A percentile compares a stretch with the other conserved stretches of the same genome.
Evolutionary conservation across 768 basidiomycete genomes (phyloP).

Genomic region (Lactarius deliciosus): DNA sequence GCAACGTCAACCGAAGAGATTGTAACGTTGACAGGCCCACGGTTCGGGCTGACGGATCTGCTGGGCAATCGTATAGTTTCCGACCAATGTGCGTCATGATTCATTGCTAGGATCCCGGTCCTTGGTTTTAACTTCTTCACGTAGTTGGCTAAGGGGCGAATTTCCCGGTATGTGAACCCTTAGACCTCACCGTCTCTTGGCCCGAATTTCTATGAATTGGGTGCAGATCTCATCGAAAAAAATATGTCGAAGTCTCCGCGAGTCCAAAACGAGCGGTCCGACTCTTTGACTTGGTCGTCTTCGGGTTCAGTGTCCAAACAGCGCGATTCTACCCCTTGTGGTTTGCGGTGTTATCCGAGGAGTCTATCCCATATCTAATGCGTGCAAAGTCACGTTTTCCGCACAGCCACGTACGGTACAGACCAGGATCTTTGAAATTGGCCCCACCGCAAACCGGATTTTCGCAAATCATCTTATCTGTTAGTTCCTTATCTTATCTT

Average conservation of each 20-base stretch:
- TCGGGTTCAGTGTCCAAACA: not conserved
- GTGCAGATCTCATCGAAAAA: conserved; percentile 5
- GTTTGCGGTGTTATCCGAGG: not conserved
- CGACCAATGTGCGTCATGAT: not conserved
- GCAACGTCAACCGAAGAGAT: not conserved
- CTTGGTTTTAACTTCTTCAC: conserved; percentile 10
- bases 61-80: not conserved
- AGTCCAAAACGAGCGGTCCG: not conserved
- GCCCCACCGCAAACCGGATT: not conserved
- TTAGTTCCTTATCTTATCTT: not conserved
- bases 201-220: not conserved
- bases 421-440: not conserved
- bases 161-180: conserved; percentile 19
- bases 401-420: not conserved
- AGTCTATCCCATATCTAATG: not conserved
- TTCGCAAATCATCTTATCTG: not conserved
- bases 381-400: not conserved
- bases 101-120: conserved; percentile 19
- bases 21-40: not conserved
- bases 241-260: conserved; percentile 17
- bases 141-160: not conserved
- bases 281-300: conserved; percentile 5
- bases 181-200: not conserved
- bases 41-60: not conserved
- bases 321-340: not conserved